A percentile compares a stretch with the other conserved stretches of the same genome.
Evolutionary conservation across 2,329 filamentous ascomycete genomes (phyloP).

Genomic region (Thelonectria rubi): DNA sequence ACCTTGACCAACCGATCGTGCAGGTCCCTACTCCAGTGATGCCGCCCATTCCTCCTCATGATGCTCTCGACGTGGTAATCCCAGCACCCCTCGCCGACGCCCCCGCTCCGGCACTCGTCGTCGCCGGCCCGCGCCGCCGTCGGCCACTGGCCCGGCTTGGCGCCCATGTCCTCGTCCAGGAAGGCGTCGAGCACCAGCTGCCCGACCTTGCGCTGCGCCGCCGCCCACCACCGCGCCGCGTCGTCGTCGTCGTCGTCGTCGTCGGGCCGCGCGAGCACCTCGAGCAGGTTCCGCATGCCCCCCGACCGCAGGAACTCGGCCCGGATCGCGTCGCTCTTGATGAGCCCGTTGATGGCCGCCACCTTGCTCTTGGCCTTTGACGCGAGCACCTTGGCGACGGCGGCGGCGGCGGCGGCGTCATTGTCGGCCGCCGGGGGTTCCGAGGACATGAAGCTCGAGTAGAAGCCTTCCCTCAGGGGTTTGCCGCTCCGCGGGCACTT

Average conservation of each 20-base stretch:
- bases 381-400: slow-evolving; percentile 39
- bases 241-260: slow-evolving; percentile 48
- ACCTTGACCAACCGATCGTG: slow-evolving; percentile 47
- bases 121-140: slow-evolving; percentile 46
- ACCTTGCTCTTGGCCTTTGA: slow-evolving; percentile 53
- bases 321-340: slow-evolving; percentile 63
- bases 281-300: slow-evolving; percentile 64
- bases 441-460: slow-evolving; percentile 51
- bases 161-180: slow-evolving; percentile 72
- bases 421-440: neutral
- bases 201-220: slow-evolving; percentile 63
- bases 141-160: slow-evolving; percentile 66
- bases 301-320: slow-evolving; percentile 62
- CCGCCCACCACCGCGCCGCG: slow-evolving; percentile 53
- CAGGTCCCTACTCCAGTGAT: slow-evolving; percentile 59
- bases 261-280: slow-evolving; percentile 57
- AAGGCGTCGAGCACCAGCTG: slow-evolving; percentile 71
- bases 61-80: slow-evolving; percentile 60
- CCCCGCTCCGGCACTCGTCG: slow-evolving; percentile 47
- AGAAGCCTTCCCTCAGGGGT: slow-evolving; percentile 52
- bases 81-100: slow-evolving; percentile 64
- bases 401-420: slow-evolving; percentile 20
- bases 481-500: slow-evolving; percentile 47
- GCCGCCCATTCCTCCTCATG: slow-evolving; percentile 48
- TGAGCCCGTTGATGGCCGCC: slow-evolving; percentile 62